Base-by-base conservation (phyloP, 2,329 filamentous ascomycete species). In the Colletotrichum chrysophilum region DNA sequence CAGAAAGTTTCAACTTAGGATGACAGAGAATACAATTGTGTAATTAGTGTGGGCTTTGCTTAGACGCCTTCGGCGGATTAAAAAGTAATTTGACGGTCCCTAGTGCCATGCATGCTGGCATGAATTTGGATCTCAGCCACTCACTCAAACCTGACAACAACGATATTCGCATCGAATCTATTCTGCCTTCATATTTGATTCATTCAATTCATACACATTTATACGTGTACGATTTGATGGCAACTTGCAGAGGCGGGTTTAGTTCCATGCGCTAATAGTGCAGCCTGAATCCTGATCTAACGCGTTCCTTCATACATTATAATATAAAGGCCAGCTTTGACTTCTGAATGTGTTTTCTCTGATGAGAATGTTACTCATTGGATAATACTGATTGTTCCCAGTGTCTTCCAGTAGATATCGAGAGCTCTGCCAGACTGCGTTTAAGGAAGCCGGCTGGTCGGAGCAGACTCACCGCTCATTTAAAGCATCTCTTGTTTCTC, bases 21-120 rank as follows among this genome's bases (percentile, higher is more conserved):
- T 9, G 2, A 4, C 18, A 12, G 18, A 9, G 1, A 1, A 48
- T 2, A 48, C 1, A 4, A 7, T 0, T 48, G 0, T 2, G 18
- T 48, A 2, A 1, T n/a, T 48, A 0, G 1, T 0, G 0, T 48
- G 9, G 18, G 43, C 0, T 2, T n/a, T 12, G 3, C 43, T 21
- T 21, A 0, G 10, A 48, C 3, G n/a, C 3, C 43, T 21, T 21
- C 3, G 1, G n/a, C n/a, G 10, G 10, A 4, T 48, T 10, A 21
- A 13, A 4, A 48, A 12, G 10, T n/a, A 0, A 5, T 8, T 16
- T 3, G 8, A 43, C 16, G 2, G 36, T 43, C 38, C 8, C 18
- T 10, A 9, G 38, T 43, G 9, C 0, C 8, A n/a, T n/a, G 9
- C 38, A n/a, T 6, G 18, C 8, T n/a, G 0, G 18, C 38, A n/a